Base-by-base conservation (phyloP, 257 asterid genomes). In the Primulina tabacum region DNA sequence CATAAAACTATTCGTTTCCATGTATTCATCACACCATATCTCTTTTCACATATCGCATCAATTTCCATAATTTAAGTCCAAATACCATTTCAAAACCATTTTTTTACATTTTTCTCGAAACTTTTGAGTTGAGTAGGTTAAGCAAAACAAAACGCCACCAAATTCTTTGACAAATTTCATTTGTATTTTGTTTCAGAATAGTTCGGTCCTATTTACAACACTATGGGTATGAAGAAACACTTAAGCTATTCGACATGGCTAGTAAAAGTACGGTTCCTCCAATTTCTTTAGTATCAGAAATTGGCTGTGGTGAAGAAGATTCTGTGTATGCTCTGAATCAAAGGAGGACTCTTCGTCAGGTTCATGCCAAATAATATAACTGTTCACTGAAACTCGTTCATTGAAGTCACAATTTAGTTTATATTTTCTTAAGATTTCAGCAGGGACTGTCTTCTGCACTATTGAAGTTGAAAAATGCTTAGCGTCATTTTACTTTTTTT, bases 191-290 rank as follows among this genome's bases (percentile, higher is more conserved):
- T 52, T 78, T 69, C 93, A 94, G 98, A 73, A 81, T 94, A 77
- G 95, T 94, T 61, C 89, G 93, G 52, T 84, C 95, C 66, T 91
- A 94, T 78, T 84, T 94, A 65, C 98, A 91, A 72, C 90, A 91
- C 75, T 89, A 94, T 68, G 99, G 99, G 75, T 94, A 94, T 73
- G 92, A 85, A 77, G 97, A 86, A 74, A 94, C 97, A 40, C 93
- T 94, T 60, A 71, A 82, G 70, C 73, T 78, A 62, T 81, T 94
- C 58, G 96, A 91, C 50, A 62, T 78, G 78, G 96, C 93, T 67
- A 89, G 86, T 64, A 73, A 77, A 84, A 84, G 82, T 80, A 85
- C 82, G 12, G 70, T 86, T 73, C 92, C 99, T 32, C 95, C 97
- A 35, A 80, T 84, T 76, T 67, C 88, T 34, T 71, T 83, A 64